A percentile compares a stretch with the other conserved stretches of the same genome.
Evolutionary conservation across 2,329 filamentous ascomycete genomes (phyloP).

Genomic region (Colletotrichum tropicale): DNA sequence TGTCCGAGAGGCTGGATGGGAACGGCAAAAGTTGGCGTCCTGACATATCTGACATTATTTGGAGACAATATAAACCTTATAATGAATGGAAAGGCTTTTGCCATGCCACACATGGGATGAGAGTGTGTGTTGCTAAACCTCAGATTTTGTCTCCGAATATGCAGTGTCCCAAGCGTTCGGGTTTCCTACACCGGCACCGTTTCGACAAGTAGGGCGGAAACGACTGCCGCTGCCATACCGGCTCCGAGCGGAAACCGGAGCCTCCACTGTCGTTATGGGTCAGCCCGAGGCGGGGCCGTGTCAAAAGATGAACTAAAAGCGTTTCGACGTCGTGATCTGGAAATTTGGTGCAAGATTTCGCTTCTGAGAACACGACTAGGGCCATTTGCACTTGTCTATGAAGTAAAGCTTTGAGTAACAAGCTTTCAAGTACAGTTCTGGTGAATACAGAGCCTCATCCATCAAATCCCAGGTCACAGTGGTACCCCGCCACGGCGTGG

Average conservation of each 20-base stretch:
- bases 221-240: not conserved
- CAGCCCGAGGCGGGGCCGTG: not conserved
- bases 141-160: not conserved
- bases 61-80: not conserved
- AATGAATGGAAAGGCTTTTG: not conserved
- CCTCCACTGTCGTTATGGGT: not conserved
- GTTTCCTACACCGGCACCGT: not conserved
- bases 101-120: not conserved
- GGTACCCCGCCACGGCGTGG: not conserved
- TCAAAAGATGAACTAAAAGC: not conserved
- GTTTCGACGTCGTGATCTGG: not conserved
- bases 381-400: not conserved
- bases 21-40: not conserved
- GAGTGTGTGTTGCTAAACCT: not conserved
- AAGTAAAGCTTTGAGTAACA: not conserved
- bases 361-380: not conserved
- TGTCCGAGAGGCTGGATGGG: not conserved
- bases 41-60: not conserved
- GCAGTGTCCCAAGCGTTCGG: not conserved
- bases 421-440: not conserved
- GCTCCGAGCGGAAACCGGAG: not conserved
- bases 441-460: not conserved
- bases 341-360: not conserved
- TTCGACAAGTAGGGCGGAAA: not conserved
- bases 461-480: not conserved